These are phyloP conservation scores for Phlebiopsis gigantea DNA, from an alignment of 768 basidiomycete species.

Conservation along the genomic window DNA sequence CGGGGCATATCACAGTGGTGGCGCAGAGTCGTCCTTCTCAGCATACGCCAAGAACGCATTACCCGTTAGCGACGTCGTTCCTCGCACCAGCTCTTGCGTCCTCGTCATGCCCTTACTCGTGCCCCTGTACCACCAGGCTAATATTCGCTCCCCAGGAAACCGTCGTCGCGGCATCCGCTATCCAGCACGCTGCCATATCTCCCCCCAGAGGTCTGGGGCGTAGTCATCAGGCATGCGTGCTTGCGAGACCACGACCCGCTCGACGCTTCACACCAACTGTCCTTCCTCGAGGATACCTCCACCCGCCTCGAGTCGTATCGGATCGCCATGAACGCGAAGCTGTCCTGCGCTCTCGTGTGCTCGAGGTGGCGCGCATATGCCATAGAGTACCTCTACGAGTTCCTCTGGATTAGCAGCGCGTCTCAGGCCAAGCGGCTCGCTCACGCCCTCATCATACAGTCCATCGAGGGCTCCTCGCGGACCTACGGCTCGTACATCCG, in stretches of 20 bases:
- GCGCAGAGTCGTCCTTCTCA: background rate
- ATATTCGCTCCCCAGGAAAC: background rate
- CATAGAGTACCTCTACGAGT: slow-evolving; percentile 58
- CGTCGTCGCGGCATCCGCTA: background rate
- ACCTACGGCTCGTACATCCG: slow-evolving; percentile 47
- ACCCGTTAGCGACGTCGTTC: background rate
- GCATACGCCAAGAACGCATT: background rate
- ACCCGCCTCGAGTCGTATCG: slow-evolving; percentile 41
- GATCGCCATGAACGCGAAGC: slow-evolving; percentile 43
- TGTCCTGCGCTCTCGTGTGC: slow-evolving; percentile 47
- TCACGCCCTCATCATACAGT: slow-evolving; percentile 36
- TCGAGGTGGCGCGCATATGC: slow-evolving; percentile 48
- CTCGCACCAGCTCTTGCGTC: background rate
- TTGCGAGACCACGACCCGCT: slow-evolving; percentile 38
- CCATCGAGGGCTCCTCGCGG: slow-evolving; percentile 27
- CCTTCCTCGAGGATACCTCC: slow-evolving; percentile 46
- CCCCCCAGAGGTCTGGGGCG: slow-evolving; percentile 63
- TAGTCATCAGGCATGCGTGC: slow-evolving; percentile 57
- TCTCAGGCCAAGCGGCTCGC: slow-evolving; percentile 44
- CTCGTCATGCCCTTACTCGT: background rate
- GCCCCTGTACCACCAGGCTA: background rate
- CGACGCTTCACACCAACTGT: slow-evolving; percentile 44
- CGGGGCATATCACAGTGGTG: no score
- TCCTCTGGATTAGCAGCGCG: slow-evolving; percentile 61
- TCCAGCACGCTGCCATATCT: slow-evolving; percentile 21